A percentile compares a stretch with the other conserved stretches of the same genome.
These are phyloP conservation scores for Solanum clarkiae DNA, from an alignment of 257 asterid species.

Conservation along the genomic window DNA sequence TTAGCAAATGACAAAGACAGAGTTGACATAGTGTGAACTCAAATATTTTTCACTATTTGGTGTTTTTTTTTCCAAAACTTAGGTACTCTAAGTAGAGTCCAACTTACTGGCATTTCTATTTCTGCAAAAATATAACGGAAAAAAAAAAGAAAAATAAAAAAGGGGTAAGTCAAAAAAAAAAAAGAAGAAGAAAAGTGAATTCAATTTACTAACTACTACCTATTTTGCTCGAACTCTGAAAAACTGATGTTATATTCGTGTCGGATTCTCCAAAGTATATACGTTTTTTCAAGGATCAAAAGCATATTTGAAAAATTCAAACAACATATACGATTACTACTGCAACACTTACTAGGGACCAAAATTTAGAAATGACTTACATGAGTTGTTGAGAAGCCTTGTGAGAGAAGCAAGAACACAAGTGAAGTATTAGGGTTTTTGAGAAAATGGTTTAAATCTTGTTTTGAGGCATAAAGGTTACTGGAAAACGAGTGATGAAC, in stretches of 20 bases:
- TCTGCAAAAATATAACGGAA: neutral
- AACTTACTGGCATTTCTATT: neutral
- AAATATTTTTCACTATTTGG: neutral
- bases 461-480: neutral
- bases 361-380: neutral
- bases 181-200: neutral
- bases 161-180: neutral
- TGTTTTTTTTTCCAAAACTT: neutral
- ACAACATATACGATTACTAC: neutral
- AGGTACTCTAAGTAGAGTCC: neutral
- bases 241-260: neutral
- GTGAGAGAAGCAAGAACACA: neutral
- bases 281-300: neutral
- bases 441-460: conserved; percentile 1
- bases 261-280: neutral
- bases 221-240: neutral
- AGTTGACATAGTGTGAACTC: conserved; percentile 6
- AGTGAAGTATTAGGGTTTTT: neutral
- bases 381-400: neutral
- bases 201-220: neutral
- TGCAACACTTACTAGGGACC: neutral
- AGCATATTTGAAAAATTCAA: neutral
- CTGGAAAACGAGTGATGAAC: neutral
- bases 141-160: neutral
- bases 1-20: neutral